phyloP scores from a whole-genome alignment of 352 stramenopile genomes.

The Globisporangium cylindrosporum region DNA sequence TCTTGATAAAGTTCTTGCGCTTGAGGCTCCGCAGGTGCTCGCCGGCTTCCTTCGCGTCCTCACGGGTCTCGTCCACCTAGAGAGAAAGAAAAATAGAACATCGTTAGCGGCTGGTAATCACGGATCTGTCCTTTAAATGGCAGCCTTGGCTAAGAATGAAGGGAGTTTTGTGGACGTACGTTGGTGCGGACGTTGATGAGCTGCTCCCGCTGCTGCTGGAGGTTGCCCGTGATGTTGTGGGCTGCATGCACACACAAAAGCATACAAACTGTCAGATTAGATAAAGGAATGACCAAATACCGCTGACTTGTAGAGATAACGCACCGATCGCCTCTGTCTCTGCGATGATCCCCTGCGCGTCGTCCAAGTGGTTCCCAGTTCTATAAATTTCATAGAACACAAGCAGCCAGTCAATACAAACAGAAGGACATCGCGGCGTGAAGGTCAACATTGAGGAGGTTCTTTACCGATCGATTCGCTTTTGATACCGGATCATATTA shows the following conservation, averaged over 20 bases:
- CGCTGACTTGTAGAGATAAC: conserved; percentile 1
- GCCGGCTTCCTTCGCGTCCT: conserved; percentile 66
- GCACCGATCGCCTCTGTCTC: conserved; percentile 61
- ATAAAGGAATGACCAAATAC: background rate
- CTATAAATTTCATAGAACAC: conserved; percentile 15
- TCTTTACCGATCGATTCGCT: conserved; percentile 55
- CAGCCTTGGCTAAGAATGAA: background rate
- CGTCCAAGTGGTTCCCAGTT: conserved; percentile 65
- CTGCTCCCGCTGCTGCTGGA: conserved; percentile 66
- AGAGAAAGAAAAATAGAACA: background rate
- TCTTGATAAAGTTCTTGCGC: conserved; percentile 77
- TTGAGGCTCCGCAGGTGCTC: conserved; percentile 76
- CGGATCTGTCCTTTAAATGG: background rate
- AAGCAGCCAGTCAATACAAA: background rate
- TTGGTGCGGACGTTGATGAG: conserved; percentile 76
- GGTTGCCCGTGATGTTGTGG: conserved; percentile 68
- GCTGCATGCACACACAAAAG: conserved; percentile 20
- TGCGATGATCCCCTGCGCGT: conserved; percentile 68
- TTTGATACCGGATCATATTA: conserved; percentile 70
- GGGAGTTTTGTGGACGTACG: conserved; percentile 30
- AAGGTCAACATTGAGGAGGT: background rate
- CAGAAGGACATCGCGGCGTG: too few species aligned
- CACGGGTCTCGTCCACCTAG: conserved; percentile 60
- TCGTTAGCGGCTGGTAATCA: background rate
- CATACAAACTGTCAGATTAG: background rate